Conservation (phyloP, 306 rosid species). For the Crataegus laevigata region DNA sequence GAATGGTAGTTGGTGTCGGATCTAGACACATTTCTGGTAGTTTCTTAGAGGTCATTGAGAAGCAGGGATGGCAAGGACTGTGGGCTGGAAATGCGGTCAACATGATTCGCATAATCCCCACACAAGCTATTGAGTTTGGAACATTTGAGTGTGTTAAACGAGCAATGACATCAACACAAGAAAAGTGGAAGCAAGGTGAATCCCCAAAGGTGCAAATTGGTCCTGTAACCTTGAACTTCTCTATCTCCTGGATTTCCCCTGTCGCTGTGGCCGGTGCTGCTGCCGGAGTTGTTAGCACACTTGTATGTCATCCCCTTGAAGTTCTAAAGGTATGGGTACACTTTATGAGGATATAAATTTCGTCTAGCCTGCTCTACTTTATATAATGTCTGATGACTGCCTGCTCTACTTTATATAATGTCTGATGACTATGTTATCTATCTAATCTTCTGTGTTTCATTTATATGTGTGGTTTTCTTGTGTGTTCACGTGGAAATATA, state of each 20-base stretch:
- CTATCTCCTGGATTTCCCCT: conserved; percentile 86
- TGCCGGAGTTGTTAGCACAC: conserved; percentile 80
- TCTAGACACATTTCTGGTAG: conserved; percentile 70
- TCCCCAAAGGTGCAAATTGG: conserved; percentile 66
- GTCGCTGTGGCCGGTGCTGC: conserved; percentile 94
- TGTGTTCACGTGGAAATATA: neutral
- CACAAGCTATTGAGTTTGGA: conserved; percentile 86
- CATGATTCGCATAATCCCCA: conserved; percentile 88
- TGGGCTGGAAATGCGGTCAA: conserved; percentile 97
- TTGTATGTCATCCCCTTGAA: conserved; percentile 90
- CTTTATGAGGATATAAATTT: neutral
- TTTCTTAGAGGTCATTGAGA: conserved; percentile 75
- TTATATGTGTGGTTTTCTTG: neutral
- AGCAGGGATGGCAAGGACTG: conserved; percentile 96
- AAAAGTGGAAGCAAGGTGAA: conserved; percentile 47
- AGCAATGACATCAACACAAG: conserved; percentile 60
- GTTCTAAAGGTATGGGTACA: conserved; percentile 74
- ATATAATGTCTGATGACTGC: neutral
- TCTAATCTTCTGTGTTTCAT: neutral
- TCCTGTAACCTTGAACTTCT: conserved; percentile 40
- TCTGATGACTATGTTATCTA: neutral
- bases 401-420: neutral
- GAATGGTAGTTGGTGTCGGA: conserved; percentile 98
- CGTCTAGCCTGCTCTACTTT: neutral
- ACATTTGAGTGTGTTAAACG: conserved; percentile 84